Evolutionary conservation across 2,329 filamentous ascomycete species (phyloP).

Genomic region (Ophiostoma quercus): DNA sequence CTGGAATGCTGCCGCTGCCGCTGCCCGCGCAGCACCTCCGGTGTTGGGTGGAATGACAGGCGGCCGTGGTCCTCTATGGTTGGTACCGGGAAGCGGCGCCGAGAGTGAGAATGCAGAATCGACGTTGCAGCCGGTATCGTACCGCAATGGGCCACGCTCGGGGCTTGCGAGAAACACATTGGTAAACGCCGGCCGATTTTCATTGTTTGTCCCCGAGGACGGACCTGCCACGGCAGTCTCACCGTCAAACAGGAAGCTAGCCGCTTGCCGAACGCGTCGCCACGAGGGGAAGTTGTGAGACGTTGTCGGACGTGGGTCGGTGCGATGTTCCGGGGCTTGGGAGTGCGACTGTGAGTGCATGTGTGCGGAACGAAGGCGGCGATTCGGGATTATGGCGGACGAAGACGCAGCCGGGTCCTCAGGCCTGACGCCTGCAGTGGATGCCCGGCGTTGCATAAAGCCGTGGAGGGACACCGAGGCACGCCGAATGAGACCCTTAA

Average conservation of each 20-base stretch:
- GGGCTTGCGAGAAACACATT: not conserved
- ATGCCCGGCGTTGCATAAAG: conserved; percentile 47
- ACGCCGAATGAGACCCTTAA: conserved; percentile 51
- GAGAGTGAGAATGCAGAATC: not conserved
- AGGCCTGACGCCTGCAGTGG: conserved; percentile 33
- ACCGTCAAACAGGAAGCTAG: conserved; percentile 44
- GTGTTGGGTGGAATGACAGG: conserved; percentile 56
- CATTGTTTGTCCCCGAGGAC: not conserved
- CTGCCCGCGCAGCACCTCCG: conserved; percentile 56
- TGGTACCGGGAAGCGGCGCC: conserved; percentile 33
- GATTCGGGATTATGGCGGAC: conserved; percentile 20
- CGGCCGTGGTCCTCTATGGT: conserved; percentile 48
- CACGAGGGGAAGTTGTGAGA: conserved; percentile 45
- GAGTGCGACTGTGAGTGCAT: conserved; percentile 32
- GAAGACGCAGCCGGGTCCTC: conserved; percentile 27
- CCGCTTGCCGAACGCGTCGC: conserved; percentile 48
- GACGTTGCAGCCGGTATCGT: not conserved
- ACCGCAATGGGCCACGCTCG: not conserved
- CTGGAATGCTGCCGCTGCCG: conserved; percentile 55
- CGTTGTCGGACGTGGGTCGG: conserved; percentile 39
- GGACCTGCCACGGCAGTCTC: conserved; percentile 29
- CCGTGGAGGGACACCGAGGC: conserved; percentile 51
- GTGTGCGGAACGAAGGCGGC: conserved; percentile 31
- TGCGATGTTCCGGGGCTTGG: not conserved
- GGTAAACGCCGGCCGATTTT: not conserved